Evolutionary conservation across 2,329 filamentous ascomycete genomes (phyloP), one percentile per base, ranked within the genome.

Genomic region (Proliferodiscus dingleyae): DNA sequence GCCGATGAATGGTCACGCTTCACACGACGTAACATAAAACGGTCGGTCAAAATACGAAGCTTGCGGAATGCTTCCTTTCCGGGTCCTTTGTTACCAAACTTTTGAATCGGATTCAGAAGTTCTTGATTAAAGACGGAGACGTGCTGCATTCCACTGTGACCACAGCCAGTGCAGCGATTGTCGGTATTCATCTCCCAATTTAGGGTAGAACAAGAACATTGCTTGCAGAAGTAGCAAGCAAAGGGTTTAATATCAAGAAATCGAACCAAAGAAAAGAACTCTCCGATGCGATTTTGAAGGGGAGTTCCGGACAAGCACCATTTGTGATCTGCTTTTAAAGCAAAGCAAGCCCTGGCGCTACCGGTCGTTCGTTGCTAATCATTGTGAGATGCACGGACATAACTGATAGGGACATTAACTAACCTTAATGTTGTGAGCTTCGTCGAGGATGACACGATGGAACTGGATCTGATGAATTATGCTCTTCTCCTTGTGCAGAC

Each of bases 231-330:
- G 63, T 98, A 98, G 54, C 88, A 89, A 6, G 91, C 85, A 64
- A 96, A 97, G 0, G 91, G 91, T 7, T 78, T 77, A 28, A 96
- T 76, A 63, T 95, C 86, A 23, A 98, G 77, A 66, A 98, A 98
- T 2, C 93, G 85, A 45, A 98, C 74, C 18, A 97, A 72, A 0
- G 91, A 97, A 68, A 97, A 96, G 66, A 96, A 94, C 64, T 97
- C 91, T 60, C 93, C 91, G 54, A 97, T 97, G 43, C 91, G 85
- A 62, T 97, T 98, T 65, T 98, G 93, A 1, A 98, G 80, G 0
- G 93, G 93, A 1, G 93, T 98, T 7, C 93, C 93, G 13, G 87
- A 93, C 48, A 98, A 73, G 63, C 93, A 98, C 89, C 93, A 97
- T 58, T 94, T 94, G 68, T 93, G 95, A 15, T 78, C 81, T 15